Evolutionary conservation across 2,329 filamentous ascomycete species (phyloP).

Genomic region (Dothistroma pini): DNA sequence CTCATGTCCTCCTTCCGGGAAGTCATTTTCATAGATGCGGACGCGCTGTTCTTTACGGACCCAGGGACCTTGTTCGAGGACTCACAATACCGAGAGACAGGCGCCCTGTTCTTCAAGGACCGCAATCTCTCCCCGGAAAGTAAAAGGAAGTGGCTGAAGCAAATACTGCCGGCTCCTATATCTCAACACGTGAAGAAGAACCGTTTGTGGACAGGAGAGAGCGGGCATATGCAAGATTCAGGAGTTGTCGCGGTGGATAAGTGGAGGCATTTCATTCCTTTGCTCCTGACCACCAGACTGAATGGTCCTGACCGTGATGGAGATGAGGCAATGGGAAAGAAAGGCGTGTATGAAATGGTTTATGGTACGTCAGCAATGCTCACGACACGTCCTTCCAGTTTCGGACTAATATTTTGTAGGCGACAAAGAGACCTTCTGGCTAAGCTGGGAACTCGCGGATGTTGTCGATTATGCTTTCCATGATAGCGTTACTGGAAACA

Average conservation of each 20-base stretch:
- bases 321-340: conserved; percentile 36
- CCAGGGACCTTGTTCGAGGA: conserved; percentile 44
- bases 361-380: conserved; percentile 30
- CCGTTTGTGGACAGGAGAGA: conserved; percentile 38
- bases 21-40: conserved; percentile 47
- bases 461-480: conserved; percentile 45
- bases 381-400: neutral
- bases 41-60: conserved; percentile 42
- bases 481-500: conserved; percentile 38
- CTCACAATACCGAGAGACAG: conserved; percentile 40
- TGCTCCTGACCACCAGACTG: conserved; percentile 41
- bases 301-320: conserved; percentile 47
- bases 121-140: conserved; percentile 41
- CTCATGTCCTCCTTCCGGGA: conserved; percentile 48
- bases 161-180: conserved; percentile 44
- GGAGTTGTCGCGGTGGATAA: conserved; percentile 49
- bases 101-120: conserved; percentile 48
- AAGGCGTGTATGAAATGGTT: conserved; percentile 47
- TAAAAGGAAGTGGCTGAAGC: conserved; percentile 40
- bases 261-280: conserved; percentile 44
- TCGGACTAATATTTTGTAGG: conserved; percentile 28
- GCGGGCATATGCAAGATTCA: conserved; percentile 44
- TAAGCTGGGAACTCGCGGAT: conserved; percentile 47
- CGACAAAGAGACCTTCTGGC: conserved; percentile 51
- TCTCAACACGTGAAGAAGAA: conserved; percentile 40